Base-by-base conservation (phyloP, 2,329 filamentous ascomycete genomes). In the Sclerotinia minor region DNA sequence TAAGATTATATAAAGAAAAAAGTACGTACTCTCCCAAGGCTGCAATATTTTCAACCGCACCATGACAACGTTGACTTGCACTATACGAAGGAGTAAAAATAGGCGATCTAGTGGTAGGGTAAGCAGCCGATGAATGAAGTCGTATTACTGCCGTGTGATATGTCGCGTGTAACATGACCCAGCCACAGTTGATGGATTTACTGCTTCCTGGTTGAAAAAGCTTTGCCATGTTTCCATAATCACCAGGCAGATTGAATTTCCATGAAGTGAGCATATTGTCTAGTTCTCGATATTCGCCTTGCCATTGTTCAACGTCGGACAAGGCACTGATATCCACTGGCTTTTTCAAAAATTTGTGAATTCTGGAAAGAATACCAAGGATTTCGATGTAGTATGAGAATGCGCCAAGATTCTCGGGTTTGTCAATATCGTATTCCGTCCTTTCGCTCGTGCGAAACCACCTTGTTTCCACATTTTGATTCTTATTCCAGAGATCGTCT, bases 311-410 rank as follows among this genome's bases (percentile, higher is more conserved):
- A 7, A 97, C 94, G 73, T 97, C 94, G 7, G 88, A 87, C 13
- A 93, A 80, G 9, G 91, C 90, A 59, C 90, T 90, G 69, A 97
- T 97, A 75, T 97, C 92, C 44, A 97, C 92, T 0, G 94, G 93
- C 72, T 90, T 89, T 77, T 96, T 96, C 67, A 97, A 80, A 72
- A 97, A 97, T 64, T 90, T 87, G 80, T 97, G 94, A 66, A 97
- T 92, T 71, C 91, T 89, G 65, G 92, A 94, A 2, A 97, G 81
- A 64, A 97, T 94, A 2, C 92, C 92, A 5, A 97, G 82, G 24
- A 97, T 90, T 77, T 97, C 94, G 69, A 97, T 89, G 76, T 96
- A 96, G 76, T 95, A 94, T 11, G 91, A 91, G 78, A 97, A 96
- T 0, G 92, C 88, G 1, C 94, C 94, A 0, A 97, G 81, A 72